Conservation (phyloP, 768 basidiomycete genomes). For the Dentipellis fragilis region DNA sequence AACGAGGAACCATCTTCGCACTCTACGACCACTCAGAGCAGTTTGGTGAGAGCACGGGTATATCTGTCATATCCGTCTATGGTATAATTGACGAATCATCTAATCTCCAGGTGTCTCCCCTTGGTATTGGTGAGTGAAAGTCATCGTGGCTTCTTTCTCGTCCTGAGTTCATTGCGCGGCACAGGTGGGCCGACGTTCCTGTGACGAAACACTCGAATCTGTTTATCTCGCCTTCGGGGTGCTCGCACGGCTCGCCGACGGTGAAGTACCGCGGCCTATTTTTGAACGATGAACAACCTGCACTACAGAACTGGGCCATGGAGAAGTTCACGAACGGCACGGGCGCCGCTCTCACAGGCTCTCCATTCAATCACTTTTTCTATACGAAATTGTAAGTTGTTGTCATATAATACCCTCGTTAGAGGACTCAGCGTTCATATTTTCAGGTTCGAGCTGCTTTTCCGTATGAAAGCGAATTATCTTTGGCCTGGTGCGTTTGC, state of each 20-base stretch:
- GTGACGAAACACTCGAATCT: slow-evolving; percentile 39
- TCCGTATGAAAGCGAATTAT: slow-evolving; percentile 60
- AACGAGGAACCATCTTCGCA: slow-evolving; percentile 57
- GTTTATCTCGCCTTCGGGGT: slow-evolving; percentile 30
- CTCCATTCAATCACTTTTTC: slow-evolving; percentile 55
- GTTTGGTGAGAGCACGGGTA: slow-evolving; percentile 30
- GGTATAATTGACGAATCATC: background rate
- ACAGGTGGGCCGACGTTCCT: slow-evolving; percentile 68
- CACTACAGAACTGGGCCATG: slow-evolving; percentile 60
- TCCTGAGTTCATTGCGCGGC: background rate
- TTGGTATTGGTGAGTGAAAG: slow-evolving; percentile 37
- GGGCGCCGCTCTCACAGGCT: slow-evolving; percentile 34
- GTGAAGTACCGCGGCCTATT: slow-evolving; percentile 68
- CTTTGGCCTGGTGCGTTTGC: slow-evolving; percentile 45
- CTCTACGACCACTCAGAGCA: slow-evolving; percentile 64
- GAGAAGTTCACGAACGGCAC: slow-evolving; percentile 61
- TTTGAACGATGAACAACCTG: slow-evolving; percentile 70
- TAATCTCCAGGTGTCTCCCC: slow-evolving; percentile 43
- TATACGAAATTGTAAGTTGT: slow-evolving; percentile 40
- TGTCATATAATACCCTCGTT: slow-evolving; percentile 4
- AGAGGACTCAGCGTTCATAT: background rate
- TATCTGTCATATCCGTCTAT: background rate
- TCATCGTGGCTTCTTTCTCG: background rate
- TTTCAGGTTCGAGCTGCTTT: slow-evolving; percentile 50
- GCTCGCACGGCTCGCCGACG: slow-evolving; percentile 48